Evolutionary conservation across 2,329 filamentous ascomycete genomes (phyloP), one percentile per base, ranked within the genome.

Genomic region (Juglanconis oblonga): DNA sequence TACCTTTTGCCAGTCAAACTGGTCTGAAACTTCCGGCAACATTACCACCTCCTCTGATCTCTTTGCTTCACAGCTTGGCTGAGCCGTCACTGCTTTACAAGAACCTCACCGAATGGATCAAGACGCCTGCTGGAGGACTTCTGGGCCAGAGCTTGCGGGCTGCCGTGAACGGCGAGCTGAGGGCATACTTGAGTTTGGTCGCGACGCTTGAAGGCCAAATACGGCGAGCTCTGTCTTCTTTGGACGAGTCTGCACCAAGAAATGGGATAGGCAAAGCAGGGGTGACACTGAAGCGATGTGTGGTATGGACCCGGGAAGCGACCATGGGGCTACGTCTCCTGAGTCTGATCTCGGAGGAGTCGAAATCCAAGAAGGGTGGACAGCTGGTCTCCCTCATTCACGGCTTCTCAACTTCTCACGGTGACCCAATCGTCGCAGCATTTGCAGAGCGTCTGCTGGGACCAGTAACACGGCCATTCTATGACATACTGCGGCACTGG

Each of bases 291-390:
- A 98, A 98, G 73, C 83, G 95, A 71, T 98, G 94, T 68, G 90
- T 99, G 3, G 90, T 99, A 31, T 99, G 96, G 96, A 98, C 93
- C 8, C 86, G 94, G 66, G 96, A 99, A 73, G 92, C 95, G 6
- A 99, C 95, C 1, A 96, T 98, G 88, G 95, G 93, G 0, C 76
- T 99, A 66, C 87, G 95, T 14, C 79, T 99, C 58, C 93, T 99
- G 90, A 96, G 91, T 68, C 75, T 97, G 60, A 97, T 99, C 69
- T 92, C 96, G 0, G 93, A 98, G 70, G 91, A 97, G 71, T 92
- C 94, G 1, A 89, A 88, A 67, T 89, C 85, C 76, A 83, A 81
- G 72, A 92, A 89, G 67, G 95, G 96, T 1, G 95, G 96, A 4
- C 90, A 97, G 73, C 80, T 99, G 32, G 96, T 99, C 67, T 92